Percentiles rank a stretch among this genome's conserved stretches.
phyloP scores from a whole-genome alignment of 2,329 filamentous ascomycete genomes.

The Thielaviopsis euricoi region DNA sequence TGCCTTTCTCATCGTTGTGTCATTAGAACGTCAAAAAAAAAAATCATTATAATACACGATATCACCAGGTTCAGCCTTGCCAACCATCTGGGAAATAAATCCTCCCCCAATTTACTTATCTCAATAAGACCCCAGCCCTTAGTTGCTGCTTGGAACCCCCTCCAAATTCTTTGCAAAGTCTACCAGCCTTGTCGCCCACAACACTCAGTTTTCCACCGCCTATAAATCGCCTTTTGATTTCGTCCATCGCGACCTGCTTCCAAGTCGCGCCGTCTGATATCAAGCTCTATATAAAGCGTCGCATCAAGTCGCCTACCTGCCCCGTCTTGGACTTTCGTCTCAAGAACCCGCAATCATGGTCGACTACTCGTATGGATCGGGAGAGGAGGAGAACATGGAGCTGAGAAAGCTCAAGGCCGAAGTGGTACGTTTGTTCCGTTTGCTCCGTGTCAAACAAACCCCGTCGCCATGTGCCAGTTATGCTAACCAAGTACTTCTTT shows the following conservation, averaged over 20 bases:
- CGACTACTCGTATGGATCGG: constrained; percentile 7
- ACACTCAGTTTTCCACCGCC: not conserved
- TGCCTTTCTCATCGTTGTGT: not conserved
- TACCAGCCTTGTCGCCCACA: not conserved
- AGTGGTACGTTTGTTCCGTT: constrained; percentile 42
- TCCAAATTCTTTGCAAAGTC: not conserved
- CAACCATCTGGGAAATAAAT: not conserved
- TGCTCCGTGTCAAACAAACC: not conserved
- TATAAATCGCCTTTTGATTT: not conserved
- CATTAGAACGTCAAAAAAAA: not conserved
- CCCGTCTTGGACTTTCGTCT: not conserved
- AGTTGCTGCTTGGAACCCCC: not conserved
- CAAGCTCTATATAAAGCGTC: not conserved
- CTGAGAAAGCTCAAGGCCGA: constrained; percentile 63
- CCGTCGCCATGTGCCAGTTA: not conserved
- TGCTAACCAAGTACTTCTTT: not conserved
- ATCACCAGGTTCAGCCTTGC: not conserved
- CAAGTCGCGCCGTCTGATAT: not conserved
- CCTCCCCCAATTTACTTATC: no score
- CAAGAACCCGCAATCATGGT: constrained; percentile 3
- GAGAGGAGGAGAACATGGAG: constrained; percentile 65
- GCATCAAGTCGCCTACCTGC: not conserved
- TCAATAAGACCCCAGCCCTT: not conserved
- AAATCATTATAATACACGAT: not conserved
- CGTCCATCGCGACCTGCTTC: not conserved